Conservation (phyloP, 2,329 filamentous ascomycete species). For the Fusarium gaditjirri region DNA sequence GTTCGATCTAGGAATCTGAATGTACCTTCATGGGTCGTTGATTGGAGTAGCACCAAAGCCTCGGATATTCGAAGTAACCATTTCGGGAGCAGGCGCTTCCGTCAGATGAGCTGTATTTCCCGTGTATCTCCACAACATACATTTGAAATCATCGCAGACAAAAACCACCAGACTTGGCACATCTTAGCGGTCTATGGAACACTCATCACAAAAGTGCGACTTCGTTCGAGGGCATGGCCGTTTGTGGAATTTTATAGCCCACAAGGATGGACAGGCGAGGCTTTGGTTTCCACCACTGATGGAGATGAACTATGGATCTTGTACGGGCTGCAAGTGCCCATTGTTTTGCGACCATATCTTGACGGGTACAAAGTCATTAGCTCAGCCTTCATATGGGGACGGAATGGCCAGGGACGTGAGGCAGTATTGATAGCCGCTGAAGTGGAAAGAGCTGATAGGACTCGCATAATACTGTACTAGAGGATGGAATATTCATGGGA, state of each 20-base stretch:
- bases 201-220: not conserved
- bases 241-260: fast-evolving
- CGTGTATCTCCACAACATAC: fast-evolving
- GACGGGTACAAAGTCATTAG: not conserved
- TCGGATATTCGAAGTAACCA: not conserved
- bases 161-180: fast-evolving
- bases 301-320: not conserved
- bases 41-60: fast-evolving
- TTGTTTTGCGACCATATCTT: fast-evolving
- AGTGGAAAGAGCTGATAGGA: not conserved
- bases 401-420: not conserved
- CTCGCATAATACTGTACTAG: not conserved
- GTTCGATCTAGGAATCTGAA: fast-evolving
- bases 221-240: fast-evolving
- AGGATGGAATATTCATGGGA: too few species aligned
- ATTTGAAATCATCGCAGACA: fast-evolving
- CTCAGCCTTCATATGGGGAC: fast-evolving
- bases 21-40: not conserved
- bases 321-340: fast-evolving
- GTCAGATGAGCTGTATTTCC: not conserved
- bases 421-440: not conserved
- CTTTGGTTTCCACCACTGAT: fast-evolving
- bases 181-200: not conserved
- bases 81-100: fast-evolving
- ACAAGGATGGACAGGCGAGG: fast-evolving